phyloP scores from a whole-genome alignment of 805 yeast species.

The Kodamaea neixiangensis region DNA sequence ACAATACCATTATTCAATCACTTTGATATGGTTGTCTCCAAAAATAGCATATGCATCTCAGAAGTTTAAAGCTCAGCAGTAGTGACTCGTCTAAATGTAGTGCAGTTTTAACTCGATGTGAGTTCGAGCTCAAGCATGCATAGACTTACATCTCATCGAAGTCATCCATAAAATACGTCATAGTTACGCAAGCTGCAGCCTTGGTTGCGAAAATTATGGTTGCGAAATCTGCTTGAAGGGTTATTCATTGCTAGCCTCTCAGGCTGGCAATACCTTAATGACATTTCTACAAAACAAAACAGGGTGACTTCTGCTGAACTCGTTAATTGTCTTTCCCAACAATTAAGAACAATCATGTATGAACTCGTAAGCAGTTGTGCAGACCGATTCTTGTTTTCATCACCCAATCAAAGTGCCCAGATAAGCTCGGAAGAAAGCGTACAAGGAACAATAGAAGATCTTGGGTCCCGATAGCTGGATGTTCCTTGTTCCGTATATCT shows the following conservation, averaged over 20 bases:
- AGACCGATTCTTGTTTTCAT: too few relatives aligned
- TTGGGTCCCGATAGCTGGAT: background rate
- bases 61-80: too few relatives aligned
- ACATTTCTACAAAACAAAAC: too few relatives aligned
- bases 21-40: too few relatives aligned
- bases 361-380: too few relatives aligned
- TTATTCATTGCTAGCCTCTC: background rate
- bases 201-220: background rate
- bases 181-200: background rate
- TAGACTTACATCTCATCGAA: background rate
- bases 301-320: background rate
- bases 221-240: too few relatives aligned
- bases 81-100: background rate
- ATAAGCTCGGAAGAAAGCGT: background rate
- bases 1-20: too few relatives aligned
- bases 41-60: too few relatives aligned
- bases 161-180: background rate
- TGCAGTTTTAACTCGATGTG: background rate
- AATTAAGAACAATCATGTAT: background rate
- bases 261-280: too few relatives aligned
- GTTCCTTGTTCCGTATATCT: background rate
- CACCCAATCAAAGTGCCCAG: constrained; percentile 1
- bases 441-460: background rate
- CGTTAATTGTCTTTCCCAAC: background rate
- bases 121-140: background rate